phyloP scores from a whole-genome alignment of 495 filamentous ascomycete genomes.

The Trypethelium eluteriae region DNA sequence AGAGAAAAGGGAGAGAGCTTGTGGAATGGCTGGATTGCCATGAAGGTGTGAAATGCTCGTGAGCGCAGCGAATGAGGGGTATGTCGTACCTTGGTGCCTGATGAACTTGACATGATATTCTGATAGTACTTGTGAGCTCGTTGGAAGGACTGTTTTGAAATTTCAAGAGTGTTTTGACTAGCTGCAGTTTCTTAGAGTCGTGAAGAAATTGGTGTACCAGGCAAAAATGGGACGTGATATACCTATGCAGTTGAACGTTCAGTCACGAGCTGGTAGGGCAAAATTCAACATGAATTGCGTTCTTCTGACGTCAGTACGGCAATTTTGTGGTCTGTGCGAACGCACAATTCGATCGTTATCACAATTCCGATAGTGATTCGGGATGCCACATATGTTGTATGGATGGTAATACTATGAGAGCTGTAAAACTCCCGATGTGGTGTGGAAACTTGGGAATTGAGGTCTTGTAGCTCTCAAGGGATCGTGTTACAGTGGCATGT shows the following conservation, averaged over 20 bases:
- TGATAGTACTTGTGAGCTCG: too few species aligned
- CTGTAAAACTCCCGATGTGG: too few species aligned
- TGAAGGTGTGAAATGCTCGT: not conserved
- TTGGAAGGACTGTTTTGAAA: too few species aligned
- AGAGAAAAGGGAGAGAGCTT: not conserved
- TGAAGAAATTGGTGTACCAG: not conserved
- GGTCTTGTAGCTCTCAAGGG: too few species aligned
- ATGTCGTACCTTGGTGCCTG: slow-evolving; percentile 18
- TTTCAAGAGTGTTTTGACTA: too few species aligned
- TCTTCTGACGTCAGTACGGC: not conserved
- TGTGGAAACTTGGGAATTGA: too few species aligned
- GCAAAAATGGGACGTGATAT: too few species aligned
- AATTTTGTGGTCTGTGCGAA: not conserved
- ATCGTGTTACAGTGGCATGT: too few species aligned
- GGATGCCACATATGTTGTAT: not conserved
- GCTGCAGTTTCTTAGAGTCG: too few species aligned
- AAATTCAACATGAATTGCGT: not conserved
- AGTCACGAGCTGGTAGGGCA: not conserved
- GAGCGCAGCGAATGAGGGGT: not conserved
- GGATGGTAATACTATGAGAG: too few species aligned
- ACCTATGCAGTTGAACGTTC: too few species aligned
- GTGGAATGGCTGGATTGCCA: not conserved
- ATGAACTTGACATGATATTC: slow-evolving; percentile 11
- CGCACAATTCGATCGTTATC: slow-evolving; percentile 6
- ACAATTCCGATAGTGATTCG: not conserved